phyloP scores from a whole-genome alignment of 768 basidiomycete genomes.

The Russula earlei region DNA sequence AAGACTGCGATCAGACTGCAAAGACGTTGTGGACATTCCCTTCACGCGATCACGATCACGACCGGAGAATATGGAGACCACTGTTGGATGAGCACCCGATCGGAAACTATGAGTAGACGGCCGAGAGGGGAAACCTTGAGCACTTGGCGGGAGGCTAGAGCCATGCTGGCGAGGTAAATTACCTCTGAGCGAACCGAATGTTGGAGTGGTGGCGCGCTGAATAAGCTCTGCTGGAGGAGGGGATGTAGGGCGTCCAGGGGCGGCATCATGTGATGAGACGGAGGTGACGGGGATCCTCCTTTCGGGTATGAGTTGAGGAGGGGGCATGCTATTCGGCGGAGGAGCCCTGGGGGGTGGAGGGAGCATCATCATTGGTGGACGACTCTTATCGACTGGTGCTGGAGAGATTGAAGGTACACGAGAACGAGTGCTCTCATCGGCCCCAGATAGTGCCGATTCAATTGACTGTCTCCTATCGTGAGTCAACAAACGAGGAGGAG shows the following conservation, averaged over 20 bases:
- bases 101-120: conserved; percentile 80
- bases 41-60: conserved; percentile 42
- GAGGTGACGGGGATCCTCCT: conserved; percentile 40
- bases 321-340: conserved; percentile 60
- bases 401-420: conserved; percentile 52
- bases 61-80: conserved; percentile 28
- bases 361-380: conserved; percentile 76
- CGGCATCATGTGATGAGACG: conserved; percentile 42
- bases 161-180: conserved; percentile 52
- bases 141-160: conserved; percentile 68
- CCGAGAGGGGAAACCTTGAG: conserved; percentile 53
- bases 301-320: conserved; percentile 70
- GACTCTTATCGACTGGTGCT: conserved; percentile 59
- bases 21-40: conserved; percentile 59
- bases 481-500: conserved; percentile 41
- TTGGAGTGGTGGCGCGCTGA: conserved; percentile 83
- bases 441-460: conserved; percentile 55
- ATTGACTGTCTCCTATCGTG: conserved; percentile 63
- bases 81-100: conserved; percentile 54
- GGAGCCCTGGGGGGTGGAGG: conserved; percentile 67
- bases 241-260: conserved; percentile 83
- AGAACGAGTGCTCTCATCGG: conserved; percentile 44
- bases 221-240: conserved; percentile 91
- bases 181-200: conserved; percentile 54
- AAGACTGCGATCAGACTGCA: conserved; percentile 58